These are phyloP conservation scores for Knufia petricola DNA, from an alignment of 2,329 filamentous ascomycete species.

Conservation along the genomic window DNA sequence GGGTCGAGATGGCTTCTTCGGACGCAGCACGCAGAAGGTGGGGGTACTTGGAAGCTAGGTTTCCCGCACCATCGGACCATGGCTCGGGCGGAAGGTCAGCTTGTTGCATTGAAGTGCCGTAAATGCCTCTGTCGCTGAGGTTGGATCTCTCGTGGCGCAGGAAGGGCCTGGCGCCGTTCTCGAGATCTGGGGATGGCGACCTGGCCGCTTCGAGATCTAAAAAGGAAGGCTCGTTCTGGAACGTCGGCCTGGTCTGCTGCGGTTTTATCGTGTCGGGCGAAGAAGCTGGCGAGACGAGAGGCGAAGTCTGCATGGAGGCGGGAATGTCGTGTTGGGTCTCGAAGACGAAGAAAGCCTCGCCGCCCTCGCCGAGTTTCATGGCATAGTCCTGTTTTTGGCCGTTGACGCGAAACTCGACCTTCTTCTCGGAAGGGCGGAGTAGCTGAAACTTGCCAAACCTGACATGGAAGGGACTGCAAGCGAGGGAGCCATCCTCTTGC, in stretches of 20 bases:
- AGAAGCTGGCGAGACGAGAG: conserved; percentile 76
- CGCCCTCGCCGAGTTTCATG: conserved; percentile 96
- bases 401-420: conserved; percentile 97
- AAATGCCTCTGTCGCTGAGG: conserved; percentile 1
- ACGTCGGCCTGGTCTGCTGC: conserved; percentile 23
- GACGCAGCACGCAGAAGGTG: conserved; percentile 30
- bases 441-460: conserved; percentile 98
- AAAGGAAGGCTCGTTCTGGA: conserved; percentile 42
- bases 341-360: conserved; percentile 98
- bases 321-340: conserved; percentile 88
- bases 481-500: conserved; percentile 74
- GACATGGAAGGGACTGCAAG: conserved; percentile 95
- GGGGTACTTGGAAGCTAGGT: background rate
- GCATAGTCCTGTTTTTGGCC: conserved; percentile 82
- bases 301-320: conserved; percentile 88
- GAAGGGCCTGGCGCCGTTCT: conserved; percentile 10
- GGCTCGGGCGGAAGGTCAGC: background rate
- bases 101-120: background rate
- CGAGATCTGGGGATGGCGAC: conserved; percentile 11
- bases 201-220: conserved; percentile 33
- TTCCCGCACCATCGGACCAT: background rate
- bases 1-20: conserved; percentile 43
- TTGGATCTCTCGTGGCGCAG: conserved; percentile 11
- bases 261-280: conserved; percentile 51
- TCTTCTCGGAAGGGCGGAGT: conserved; percentile 90